These are phyloP conservation scores for Escallonia herrerae DNA, from an alignment of 129 eudicot species.

Conservation along the genomic window DNA sequence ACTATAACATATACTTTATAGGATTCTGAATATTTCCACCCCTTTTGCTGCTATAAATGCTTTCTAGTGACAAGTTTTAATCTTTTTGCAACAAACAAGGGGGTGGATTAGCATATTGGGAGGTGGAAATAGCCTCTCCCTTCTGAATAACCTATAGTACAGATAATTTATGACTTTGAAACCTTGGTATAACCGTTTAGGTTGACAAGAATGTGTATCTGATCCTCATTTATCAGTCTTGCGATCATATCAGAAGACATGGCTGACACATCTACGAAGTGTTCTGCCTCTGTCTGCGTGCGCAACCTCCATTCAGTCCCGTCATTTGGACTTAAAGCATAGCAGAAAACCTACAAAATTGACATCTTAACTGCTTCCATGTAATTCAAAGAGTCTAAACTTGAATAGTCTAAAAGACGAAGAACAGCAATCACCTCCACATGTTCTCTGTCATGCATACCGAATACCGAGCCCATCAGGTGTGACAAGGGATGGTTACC, in stretches of 20 bases:
- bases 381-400: not conserved
- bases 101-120: no score
- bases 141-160: not conserved
- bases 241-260: conserved; percentile 86
- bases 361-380: not conserved
- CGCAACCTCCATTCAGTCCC: conserved; percentile 92
- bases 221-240: conserved; percentile 76
- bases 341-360: conserved; percentile 72
- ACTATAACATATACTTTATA: no score
- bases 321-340: conserved; percentile 87
- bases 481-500: conserved; percentile 97
- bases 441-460: conserved; percentile 78
- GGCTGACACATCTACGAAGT: conserved; percentile 80
- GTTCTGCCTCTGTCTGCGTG: conserved; percentile 85
- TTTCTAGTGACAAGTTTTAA: no score
- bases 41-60: no score
- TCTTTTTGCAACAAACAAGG: no score
- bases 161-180: not conserved
- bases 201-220: conserved; percentile 82
- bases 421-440: conserved; percentile 46
- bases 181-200: conserved; percentile 99
- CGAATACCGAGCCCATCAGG: conserved; percentile 97
- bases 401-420: not conserved
- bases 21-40: no score
- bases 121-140: no score